phyloP scores from a whole-genome alignment of 495 filamentous ascomycete species.

The Neurospora pannonica region DNA sequence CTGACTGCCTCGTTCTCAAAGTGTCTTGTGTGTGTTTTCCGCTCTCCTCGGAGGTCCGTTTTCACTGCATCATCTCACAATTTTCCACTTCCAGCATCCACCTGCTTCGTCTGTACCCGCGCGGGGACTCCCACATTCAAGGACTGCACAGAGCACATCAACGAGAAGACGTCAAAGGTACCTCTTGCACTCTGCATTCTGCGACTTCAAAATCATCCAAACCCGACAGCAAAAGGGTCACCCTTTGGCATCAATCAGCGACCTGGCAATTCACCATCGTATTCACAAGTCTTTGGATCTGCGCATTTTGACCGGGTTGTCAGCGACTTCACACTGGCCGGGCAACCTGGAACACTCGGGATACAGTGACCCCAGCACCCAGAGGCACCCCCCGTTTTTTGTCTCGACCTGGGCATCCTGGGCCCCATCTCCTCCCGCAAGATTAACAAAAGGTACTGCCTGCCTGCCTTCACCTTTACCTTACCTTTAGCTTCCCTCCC shows the following conservation, averaged over 20 bases:
- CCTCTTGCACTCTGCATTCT: not conserved
- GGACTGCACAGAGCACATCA: not conserved
- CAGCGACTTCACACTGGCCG: not conserved
- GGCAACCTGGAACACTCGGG: not conserved
- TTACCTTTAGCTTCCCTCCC: not conserved
- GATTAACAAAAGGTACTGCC: not conserved
- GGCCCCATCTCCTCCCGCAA: not conserved
- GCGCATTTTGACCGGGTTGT: not conserved
- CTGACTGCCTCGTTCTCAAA: not conserved
- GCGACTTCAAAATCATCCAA: not conserved
- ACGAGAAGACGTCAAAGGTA: not conserved
- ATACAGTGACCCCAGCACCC: not conserved
- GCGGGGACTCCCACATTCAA: not conserved
- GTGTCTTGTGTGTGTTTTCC: not conserved
- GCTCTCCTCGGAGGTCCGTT: not conserved
- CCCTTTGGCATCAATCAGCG: not conserved
- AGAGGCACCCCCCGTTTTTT: not conserved
- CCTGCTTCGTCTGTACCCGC: not conserved
- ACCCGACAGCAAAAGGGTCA: not conserved
- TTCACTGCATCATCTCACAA: not conserved
- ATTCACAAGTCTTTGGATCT: not conserved
- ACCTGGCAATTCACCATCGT: not conserved
- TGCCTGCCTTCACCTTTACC: not conserved
- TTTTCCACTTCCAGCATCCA: not conserved
- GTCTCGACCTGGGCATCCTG: not conserved